Percentiles rank a stretch among this genome's conserved stretches.
Conservation (phyloP, 2,329 filamentous ascomycete species). For the Aureobasidium sp. region DNA sequence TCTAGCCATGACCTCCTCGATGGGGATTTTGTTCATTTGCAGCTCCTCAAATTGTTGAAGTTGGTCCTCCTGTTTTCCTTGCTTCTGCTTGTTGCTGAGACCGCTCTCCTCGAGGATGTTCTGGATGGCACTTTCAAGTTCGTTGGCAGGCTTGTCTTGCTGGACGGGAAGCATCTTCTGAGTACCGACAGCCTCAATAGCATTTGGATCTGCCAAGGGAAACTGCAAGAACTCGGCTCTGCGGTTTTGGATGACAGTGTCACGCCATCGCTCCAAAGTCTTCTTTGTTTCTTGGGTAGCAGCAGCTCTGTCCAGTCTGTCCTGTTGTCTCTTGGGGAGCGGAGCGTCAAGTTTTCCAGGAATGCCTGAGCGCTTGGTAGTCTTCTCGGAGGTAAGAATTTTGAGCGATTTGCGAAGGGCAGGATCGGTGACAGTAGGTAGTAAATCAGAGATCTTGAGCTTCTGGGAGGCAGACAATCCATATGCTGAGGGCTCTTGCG, state of each 20-base stretch:
- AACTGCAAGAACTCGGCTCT: conserved; percentile 86
- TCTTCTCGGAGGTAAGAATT: conserved; percentile 59
- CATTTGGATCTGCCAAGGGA: conserved; percentile 68
- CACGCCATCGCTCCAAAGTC: conserved; percentile 82
- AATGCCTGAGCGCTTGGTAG: conserved; percentile 47
- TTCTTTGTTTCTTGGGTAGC: conserved; percentile 90
- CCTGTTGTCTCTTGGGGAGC: conserved; percentile 78
- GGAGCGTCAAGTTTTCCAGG: conserved; percentile 73
- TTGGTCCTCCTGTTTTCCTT: conserved; percentile 49
- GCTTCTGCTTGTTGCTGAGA: conserved; percentile 53
- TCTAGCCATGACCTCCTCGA: conserved; percentile 65
- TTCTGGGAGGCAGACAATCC: conserved; percentile 49
- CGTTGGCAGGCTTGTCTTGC: conserved; percentile 60
- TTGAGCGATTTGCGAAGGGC: conserved; percentile 74
- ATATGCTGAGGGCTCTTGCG: conserved; percentile 55
- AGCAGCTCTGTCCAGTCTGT: conserved; percentile 69
- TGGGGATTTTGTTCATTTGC: conserved; percentile 64
- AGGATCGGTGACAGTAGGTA: conserved; percentile 65
- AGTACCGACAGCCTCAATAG: conserved; percentile 52
- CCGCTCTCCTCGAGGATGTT: conserved; percentile 87
- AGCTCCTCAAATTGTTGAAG: conserved; percentile 63
- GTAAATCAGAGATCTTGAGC: conserved; percentile 67
- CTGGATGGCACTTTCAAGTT: conserved; percentile 79
- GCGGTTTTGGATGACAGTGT: conserved; percentile 91
- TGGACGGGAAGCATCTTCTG: conserved; percentile 56